A percentile compares a stretch with the other conserved stretches of the same genome.
These are phyloP conservation scores for Plantago lanceolata DNA, from an alignment of 305 asterid genomes.

Conservation along the genomic window DNA sequence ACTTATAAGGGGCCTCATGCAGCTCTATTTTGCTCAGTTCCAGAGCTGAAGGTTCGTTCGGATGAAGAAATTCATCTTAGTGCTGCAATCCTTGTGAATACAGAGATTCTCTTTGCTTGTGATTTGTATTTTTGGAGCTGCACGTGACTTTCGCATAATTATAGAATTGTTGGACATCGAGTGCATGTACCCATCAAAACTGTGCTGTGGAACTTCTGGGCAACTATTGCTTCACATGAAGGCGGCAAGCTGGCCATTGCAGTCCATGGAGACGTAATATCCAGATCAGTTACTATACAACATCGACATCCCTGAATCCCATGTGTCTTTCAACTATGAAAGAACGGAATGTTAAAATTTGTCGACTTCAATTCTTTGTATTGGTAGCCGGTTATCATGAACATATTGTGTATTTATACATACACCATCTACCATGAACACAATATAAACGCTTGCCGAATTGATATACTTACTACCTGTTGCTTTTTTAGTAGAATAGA, in stretches of 20 bases:
- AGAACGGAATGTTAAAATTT: neutral
- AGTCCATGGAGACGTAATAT: no score
- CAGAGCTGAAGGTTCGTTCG: conserved; percentile 5
- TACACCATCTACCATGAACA: neutral
- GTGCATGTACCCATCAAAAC: neutral
- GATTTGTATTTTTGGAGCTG: conserved; percentile 10
- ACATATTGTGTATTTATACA: neutral
- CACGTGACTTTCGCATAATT: neutral
- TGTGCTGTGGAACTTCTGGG: neutral
- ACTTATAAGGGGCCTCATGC: conserved; percentile 3
- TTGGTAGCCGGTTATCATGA: neutral
- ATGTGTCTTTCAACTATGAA: neutral
- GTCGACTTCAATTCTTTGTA: neutral
- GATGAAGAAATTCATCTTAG: conserved; percentile 10
- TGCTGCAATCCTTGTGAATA: conserved; percentile 4
- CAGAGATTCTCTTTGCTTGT: neutral
- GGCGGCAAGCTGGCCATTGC: no score
- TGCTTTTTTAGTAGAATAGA: no score
- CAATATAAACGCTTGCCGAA: no score
- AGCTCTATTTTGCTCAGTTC: conserved; percentile 5
- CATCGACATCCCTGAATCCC: neutral
- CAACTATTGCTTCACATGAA: neutral
- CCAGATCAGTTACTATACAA: neutral
- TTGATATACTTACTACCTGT: no score
- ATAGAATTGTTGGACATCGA: neutral